Base-by-base conservation (phyloP, 768 basidiomycete species). In the Podaxis sp. region DNA sequence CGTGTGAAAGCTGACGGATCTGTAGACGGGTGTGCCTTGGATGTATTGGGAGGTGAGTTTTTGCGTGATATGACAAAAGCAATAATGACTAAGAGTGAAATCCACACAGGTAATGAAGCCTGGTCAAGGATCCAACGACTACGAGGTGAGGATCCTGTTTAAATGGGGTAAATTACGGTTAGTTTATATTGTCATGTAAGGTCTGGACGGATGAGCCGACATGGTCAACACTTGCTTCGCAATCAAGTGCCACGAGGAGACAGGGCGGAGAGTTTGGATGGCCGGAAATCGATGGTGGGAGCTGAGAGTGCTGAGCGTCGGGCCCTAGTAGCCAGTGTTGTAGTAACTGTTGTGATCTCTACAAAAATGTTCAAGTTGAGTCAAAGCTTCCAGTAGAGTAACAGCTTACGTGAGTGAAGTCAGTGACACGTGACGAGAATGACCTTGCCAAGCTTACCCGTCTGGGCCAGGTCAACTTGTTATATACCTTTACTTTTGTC, bases 141-240 rank as follows among this genome's bases (percentile, higher is more conserved):
- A 70, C 28, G 69, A 70, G 62, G 69, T 58, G 21, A 38, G 47
- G 25, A 25, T 10, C 21, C 14, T 14, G 3, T 11, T 7, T 6
- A 6, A 13, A 48, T 5, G 23, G 21, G 11, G 21, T 4, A 25
- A 25, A 13, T 48, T 23, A 25, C 9, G 42, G 5, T 21, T 48
- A 3, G 23, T 7, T 48, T 9, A 6, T 11, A 11, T 48, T 5
- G n/a, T 14, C 18, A 27, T 10, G 11, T 21, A 48, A 68, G 68
- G 58, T 70, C 27, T 70, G 69, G 69, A 68, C 69, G 11, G 69
- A 70, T 61, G 69, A 70, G 57, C 64, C 69, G n/a, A 59, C 67
- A 25, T 70, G 69, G 69, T 60, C 60, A 4, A 68, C 65, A 6
- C 56, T 70, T 13, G 53, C 55, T 5, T 55, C 62, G 23, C 66